Percentiles rank a stretch among this genome's conserved stretches.
These are phyloP conservation scores for Carex scoparia DNA, from an alignment of 176 grass and related monocot species.

Conservation along the genomic window DNA sequence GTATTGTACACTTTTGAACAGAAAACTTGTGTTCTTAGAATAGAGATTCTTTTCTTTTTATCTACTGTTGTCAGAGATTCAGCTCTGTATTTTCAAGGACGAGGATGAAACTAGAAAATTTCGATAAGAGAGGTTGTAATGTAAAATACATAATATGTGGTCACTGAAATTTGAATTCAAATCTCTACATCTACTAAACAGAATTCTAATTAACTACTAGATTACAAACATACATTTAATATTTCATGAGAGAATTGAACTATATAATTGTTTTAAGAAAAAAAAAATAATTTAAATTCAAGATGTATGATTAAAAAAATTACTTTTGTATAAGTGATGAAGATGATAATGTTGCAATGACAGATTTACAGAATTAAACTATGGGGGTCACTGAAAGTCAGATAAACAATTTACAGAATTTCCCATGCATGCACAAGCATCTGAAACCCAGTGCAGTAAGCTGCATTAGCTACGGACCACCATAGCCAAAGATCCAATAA, in stretches of 20 bases:
- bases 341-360: background rate
- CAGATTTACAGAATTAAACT: background rate
- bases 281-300: too few species aligned
- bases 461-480: conserved; percentile 53
- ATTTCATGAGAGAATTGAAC: too few species aligned
- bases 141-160: too few species aligned
- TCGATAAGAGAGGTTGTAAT: too few species aligned
- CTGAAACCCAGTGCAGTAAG: conserved; percentile 62
- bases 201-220: too few species aligned
- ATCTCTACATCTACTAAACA: too few species aligned
- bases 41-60: background rate
- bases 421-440: conserved; percentile 2
- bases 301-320: too few species aligned
- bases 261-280: too few species aligned
- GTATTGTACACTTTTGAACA: background rate
- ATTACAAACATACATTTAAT: too few species aligned
- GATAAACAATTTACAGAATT: background rate
- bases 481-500: conserved; percentile 89
- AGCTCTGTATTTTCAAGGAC: background rate
- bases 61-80: background rate
- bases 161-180: too few species aligned
- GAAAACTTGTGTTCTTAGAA: background rate
- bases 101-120: too few species aligned
- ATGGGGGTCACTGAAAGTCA: background rate
- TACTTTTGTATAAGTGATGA: background rate